Conservation (phyloP, 495 filamentous ascomycete species). For the Trichoderma asperelloides region DNA sequence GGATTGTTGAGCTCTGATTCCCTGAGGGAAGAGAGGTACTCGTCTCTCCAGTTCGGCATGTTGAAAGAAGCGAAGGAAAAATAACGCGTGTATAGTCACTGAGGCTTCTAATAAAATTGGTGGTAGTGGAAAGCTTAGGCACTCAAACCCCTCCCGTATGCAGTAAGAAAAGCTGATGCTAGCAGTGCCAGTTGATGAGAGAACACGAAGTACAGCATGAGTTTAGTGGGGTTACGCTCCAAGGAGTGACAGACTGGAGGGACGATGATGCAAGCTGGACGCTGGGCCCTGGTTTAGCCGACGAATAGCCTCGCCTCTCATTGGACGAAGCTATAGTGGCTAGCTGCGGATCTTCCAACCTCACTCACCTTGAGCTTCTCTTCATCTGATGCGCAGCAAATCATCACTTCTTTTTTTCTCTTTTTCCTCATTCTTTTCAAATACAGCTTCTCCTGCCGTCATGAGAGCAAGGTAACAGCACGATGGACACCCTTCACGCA, state of each 20-base stretch:
- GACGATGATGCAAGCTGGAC: not conserved
- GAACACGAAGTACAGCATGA: no score
- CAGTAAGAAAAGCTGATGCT: no score
- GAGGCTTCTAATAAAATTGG: slow-evolving; percentile 7
- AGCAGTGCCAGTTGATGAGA: no score
- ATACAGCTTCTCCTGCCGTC: not conserved
- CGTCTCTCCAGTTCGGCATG: slow-evolving; percentile 39
- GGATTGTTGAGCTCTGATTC: slow-evolving; percentile 35
- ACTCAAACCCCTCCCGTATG: no score
- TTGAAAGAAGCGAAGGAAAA: slow-evolving; percentile 8
- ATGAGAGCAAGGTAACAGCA: slow-evolving; percentile 17
- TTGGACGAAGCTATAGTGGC: not conserved
- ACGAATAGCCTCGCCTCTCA: not conserved
- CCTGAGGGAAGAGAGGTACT: slow-evolving; percentile 32
- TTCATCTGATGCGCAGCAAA: not conserved
- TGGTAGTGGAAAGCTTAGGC: slow-evolving; percentile 12
- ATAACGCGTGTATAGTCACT: not conserved
- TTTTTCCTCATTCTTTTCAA: not conserved
- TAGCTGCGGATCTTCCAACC: not conserved
- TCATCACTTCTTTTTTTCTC: not conserved
- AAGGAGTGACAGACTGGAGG: not conserved
- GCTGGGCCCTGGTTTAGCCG: slow-evolving; percentile 4
- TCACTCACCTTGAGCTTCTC: not conserved
- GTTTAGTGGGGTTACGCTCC: not conserved
- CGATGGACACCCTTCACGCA: slow-evolving; percentile 49